Conservation (phyloP, 2,329 filamentous ascomycete genomes). For the Pseudocercospora crystallina region DNA sequence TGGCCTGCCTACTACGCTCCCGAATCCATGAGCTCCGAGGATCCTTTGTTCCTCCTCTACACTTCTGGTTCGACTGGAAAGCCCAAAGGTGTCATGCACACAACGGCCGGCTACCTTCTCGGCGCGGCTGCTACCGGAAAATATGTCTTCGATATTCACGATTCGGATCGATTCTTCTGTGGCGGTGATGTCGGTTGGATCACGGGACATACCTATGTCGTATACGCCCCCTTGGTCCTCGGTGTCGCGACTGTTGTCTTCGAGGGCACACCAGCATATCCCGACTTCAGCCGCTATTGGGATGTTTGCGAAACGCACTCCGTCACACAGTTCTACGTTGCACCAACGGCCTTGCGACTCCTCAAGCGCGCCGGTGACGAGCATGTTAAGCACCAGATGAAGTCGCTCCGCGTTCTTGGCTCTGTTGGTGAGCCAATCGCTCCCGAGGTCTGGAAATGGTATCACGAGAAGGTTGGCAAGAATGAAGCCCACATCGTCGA, state of each 20-base stretch:
- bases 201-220: slow-evolving; percentile 96
- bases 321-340: slow-evolving; percentile 97
- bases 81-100: slow-evolving; percentile 99
- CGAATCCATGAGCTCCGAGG: slow-evolving; percentile 86
- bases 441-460: slow-evolving; percentile 99
- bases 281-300: slow-evolving; percentile 98
- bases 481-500: slow-evolving; percentile 91
- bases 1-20: slow-evolving; percentile 91
- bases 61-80: slow-evolving; percentile 97
- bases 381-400: slow-evolving; percentile 86
- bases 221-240: slow-evolving; percentile 90
- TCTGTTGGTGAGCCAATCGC: slow-evolving; percentile 98
- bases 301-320: slow-evolving; percentile 94
- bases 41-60: slow-evolving; percentile 95
- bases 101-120: slow-evolving; percentile 90
- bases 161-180: slow-evolving; percentile 92
- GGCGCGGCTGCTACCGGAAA: slow-evolving; percentile 92
- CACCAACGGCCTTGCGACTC: slow-evolving; percentile 86
- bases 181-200: slow-evolving; percentile 99
- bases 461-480: slow-evolving; percentile 91
- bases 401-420: slow-evolving; percentile 82
- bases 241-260: slow-evolving; percentile 96
- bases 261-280: slow-evolving; percentile 95
- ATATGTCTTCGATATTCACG: slow-evolving; percentile 98
- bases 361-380: slow-evolving; percentile 94